phyloP scores from a whole-genome alignment of 2,329 filamentous ascomycete genomes.

The Pseudogymnoascus sp. region DNA sequence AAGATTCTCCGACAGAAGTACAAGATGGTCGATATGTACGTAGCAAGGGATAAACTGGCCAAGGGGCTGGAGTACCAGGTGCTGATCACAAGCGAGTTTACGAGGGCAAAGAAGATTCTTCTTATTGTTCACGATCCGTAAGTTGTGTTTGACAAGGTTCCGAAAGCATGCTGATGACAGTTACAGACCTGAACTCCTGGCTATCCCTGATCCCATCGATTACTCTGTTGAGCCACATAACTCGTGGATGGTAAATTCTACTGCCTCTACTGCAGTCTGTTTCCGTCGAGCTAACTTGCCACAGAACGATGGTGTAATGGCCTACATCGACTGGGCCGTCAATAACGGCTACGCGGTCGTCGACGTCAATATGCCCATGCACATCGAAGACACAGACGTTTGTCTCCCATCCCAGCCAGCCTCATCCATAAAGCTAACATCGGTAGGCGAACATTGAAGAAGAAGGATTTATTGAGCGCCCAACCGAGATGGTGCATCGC shows the following conservation, averaged over 20 bases:
- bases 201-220: constrained; percentile 57
- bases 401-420: constrained; percentile 17
- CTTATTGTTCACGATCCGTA: constrained; percentile 88
- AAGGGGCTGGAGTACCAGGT: constrained; percentile 82
- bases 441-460: background rate
- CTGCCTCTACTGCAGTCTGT: constrained; percentile 8
- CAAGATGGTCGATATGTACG: constrained; percentile 70
- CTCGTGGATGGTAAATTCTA: constrained; percentile 66
- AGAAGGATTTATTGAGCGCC: constrained; percentile 27
- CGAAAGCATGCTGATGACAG: constrained; percentile 17
- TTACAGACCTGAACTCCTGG: constrained; percentile 58
- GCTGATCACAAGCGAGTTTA: constrained; percentile 65
- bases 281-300: background rate
- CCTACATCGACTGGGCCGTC: constrained; percentile 78
- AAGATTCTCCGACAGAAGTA: constrained; percentile 61
- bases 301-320: constrained; percentile 72
- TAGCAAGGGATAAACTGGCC: constrained; percentile 64
- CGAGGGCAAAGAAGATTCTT: constrained; percentile 58
- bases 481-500: constrained; percentile 9
- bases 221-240: constrained; percentile 75
- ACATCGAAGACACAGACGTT: constrained; percentile 58
- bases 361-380: constrained; percentile 81
- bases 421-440: background rate
- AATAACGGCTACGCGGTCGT: constrained; percentile 73
- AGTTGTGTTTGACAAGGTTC: constrained; percentile 29